Evolutionary conservation across 306 rosid genomes (phyloP), one percentile per base, ranked within the genome.

Genomic region (Oxytropis ochrocephala): DNA sequence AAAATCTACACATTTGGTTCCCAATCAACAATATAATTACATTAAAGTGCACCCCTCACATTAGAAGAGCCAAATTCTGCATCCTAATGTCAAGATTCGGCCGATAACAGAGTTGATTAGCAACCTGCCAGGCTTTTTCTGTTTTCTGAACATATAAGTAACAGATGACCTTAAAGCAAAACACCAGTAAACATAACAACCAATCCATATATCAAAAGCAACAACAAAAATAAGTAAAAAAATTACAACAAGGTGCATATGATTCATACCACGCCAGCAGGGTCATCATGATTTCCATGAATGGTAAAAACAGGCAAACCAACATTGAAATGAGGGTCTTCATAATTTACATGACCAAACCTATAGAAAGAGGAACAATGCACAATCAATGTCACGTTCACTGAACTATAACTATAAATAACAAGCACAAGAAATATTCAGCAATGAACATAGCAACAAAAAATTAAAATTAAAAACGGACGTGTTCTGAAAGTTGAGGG

Each of bases 241-340:
- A 18, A 46, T 13, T 8, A 50, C 30, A 43, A 66, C 36, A 32
- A 54, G 12, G 30, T 69, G 8, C 14, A 61, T 8, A 69, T 52
- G 43, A 76, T 43, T 29, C 87, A 84, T 93, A 93, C 98, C 96
- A 94, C 97, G 81, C 98, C 98, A 38, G 97, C 98, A 10, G 98
- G 98, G 81, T 94, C 98, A 7, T 94, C 98, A 32, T 94, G 98
- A 73, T 94, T 94, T 75, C 98, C 98, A 75, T 94, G 98, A 83
- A 94, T 94, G 44, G 92, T 90, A 85, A 94, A 94, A 3, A 94
- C 97, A 32, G 98, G 98, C 83, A 94, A 83, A 51, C 98, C 98
- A 69, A 94, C 92, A 70, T 94, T 94, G 80, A 90, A 94, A 80
- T 94, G 90, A 59, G 98, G 97, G 73, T 94, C 98, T 82, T 94